A percentile compares a stretch with the other conserved stretches of the same genome.
Conservation (phyloP, 179 eudicot genomes). For the Beta lomatogona region DNA sequence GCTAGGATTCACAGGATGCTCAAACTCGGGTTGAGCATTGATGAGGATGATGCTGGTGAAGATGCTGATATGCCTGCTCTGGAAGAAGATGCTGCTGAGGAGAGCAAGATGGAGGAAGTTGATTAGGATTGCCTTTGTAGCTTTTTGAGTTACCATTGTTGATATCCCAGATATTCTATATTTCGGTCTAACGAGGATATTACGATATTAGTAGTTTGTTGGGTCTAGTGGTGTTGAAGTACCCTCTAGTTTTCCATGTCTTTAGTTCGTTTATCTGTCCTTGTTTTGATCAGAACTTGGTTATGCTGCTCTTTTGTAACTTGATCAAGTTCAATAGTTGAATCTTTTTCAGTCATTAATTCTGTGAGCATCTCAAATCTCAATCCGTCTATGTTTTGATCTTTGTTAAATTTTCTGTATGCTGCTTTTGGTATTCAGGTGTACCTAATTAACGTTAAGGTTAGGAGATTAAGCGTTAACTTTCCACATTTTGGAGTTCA, state of each 20-base stretch:
- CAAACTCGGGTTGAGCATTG: slow-evolving; percentile 76
- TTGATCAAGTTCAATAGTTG: no score
- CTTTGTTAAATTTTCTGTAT: no score
- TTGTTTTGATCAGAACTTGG: not conserved
- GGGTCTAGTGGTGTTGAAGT: not conserved
- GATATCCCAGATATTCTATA: not conserved
- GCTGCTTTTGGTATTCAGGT: no score
- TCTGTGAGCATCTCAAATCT: no score
- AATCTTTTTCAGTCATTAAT: no score
- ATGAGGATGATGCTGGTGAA: slow-evolving; percentile 57
- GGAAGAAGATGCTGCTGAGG: slow-evolving; percentile 71
- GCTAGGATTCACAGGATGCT: slow-evolving; percentile 76
- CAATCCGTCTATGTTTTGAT: no score
- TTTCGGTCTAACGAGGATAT: not conserved
- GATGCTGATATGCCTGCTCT: slow-evolving; percentile 71
- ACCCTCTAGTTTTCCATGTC: not conserved
- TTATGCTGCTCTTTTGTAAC: no score
- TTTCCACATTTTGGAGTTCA: no score
- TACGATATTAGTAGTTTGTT: not conserved
- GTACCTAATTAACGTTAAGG: no score
- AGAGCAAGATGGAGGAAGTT: slow-evolving; percentile 87
- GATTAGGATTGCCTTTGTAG: slow-evolving; percentile 29
- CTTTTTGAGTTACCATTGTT: not conserved
- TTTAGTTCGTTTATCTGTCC: not conserved
- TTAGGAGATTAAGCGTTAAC: no score